phyloP scores from a whole-genome alignment of 2,329 filamentous ascomycete species.

The Fusarium albidum region DNA sequence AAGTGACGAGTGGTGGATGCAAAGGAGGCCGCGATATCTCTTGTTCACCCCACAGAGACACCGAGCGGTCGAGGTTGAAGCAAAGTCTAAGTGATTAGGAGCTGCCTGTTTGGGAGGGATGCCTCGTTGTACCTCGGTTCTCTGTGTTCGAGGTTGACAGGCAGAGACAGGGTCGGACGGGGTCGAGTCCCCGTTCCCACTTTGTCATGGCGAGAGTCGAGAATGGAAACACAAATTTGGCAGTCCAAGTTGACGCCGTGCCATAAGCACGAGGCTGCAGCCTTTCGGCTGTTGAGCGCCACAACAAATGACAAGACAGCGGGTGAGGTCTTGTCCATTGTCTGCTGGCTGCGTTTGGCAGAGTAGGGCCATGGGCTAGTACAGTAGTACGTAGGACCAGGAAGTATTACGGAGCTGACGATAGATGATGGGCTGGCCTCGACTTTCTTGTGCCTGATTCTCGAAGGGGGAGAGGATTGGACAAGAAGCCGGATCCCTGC shows the following conservation, averaged over 20 bases:
- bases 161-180: conserved; percentile 12
- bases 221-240: conserved; percentile 12
- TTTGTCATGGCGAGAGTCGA: conserved; percentile 14
- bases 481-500: conserved; percentile 4
- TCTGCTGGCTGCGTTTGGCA: not conserved
- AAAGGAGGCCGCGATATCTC: conserved; percentile 13
- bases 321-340: not conserved
- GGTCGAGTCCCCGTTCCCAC: conserved; percentile 9
- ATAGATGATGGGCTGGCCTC: not conserved
- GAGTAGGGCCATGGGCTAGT: not conserved
- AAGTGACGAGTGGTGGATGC: not conserved
- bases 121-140: conserved; percentile 26
- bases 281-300: conserved; percentile 10
- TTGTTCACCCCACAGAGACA: not conserved
- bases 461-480: not conserved
- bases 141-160: conserved; percentile 8
- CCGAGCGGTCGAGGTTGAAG: conserved; percentile 8
- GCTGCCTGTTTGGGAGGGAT: conserved; percentile 5
- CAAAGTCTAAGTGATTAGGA: conserved; percentile 17
- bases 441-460: not conserved
- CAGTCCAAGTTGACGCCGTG: not conserved
- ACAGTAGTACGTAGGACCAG: not conserved
- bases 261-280: conserved; percentile 9
- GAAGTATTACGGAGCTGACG: no score
- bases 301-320: conserved; percentile 15